Evolutionary conservation across 208 protist genomes (phyloP).

Genomic region (Novymonas esmeraldas): DNA sequence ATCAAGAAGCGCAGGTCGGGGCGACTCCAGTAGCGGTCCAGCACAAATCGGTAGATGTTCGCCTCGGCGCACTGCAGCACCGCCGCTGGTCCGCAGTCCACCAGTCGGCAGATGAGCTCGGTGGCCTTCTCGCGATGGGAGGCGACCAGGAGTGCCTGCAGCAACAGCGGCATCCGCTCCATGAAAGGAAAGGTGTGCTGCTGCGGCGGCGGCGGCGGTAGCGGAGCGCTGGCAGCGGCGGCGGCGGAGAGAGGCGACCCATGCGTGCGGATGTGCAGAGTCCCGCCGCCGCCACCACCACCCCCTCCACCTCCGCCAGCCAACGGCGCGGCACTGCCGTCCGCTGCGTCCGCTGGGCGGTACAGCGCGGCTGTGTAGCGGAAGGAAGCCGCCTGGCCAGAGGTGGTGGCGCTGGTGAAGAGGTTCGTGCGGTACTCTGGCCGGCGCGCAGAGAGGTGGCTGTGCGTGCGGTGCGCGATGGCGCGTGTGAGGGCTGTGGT

Average conservation of each 20-base stretch:
- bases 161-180: slow-evolving; percentile 72
- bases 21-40: slow-evolving; percentile 82
- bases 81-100: slow-evolving; percentile 72
- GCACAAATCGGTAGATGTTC: slow-evolving; percentile 76
- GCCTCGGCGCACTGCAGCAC: slow-evolving; percentile 81
- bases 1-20: slow-evolving; percentile 71
- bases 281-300: no score
- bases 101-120: slow-evolving; percentile 76
- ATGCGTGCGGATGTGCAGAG: not conserved
- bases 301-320: no score
- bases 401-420: slow-evolving; percentile 24
- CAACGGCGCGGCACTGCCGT: not conserved
- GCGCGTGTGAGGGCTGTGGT: slow-evolving; percentile 1
- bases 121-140: slow-evolving; percentile 78
- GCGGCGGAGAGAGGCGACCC: not conserved
- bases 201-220: slow-evolving; percentile 5
- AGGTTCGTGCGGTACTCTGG: slow-evolving; percentile 36
- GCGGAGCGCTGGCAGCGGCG: not conserved
- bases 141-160: slow-evolving; percentile 79
- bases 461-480: slow-evolving; percentile 7
- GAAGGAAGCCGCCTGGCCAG: slow-evolving; percentile 28
- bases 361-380: slow-evolving; percentile 21
- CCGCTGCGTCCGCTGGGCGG: not conserved
- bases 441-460: slow-evolving; percentile 19
- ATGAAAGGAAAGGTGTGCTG: slow-evolving; percentile 65